A percentile compares a stretch with the other conserved stretches of the same genome.
Evolutionary conservation across 148 eudicot genomes (phyloP).

Genomic region (Mesembryanthemum crystallinum): DNA sequence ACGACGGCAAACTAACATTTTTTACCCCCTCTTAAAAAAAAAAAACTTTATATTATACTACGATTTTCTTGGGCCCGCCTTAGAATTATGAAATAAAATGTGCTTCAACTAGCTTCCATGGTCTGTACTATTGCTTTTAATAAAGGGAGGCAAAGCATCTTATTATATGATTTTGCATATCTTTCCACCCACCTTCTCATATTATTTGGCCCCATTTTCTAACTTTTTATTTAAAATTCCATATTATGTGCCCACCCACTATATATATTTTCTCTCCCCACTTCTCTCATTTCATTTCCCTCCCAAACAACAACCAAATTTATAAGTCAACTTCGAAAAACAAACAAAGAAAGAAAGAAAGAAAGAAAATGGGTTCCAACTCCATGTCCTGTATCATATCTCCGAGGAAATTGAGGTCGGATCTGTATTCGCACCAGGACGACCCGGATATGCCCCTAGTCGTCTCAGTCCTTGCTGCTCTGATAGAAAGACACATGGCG

Average conservation of each 20-base stretch:
- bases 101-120: constrained; percentile 37
- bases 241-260: constrained; percentile 14
- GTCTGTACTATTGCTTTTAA: constrained; percentile 56
- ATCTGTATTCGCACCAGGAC: constrained; percentile 60
- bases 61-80: no score
- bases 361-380: constrained; percentile 21
- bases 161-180: constrained; percentile 41
- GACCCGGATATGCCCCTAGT: constrained; percentile 66
- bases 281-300: constrained; percentile 28
- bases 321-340: neutral
- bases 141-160: constrained; percentile 52
- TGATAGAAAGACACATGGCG: constrained; percentile 69
- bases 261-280: constrained; percentile 19
- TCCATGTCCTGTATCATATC: constrained; percentile 42
- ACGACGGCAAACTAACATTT: neutral
- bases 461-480: constrained; percentile 81
- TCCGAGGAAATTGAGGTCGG: constrained; percentile 72
- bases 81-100: neutral
- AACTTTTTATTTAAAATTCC: constrained; percentile 4
- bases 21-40: constrained; percentile 9
- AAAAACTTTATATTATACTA: constrained; percentile 24
- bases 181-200: constrained; percentile 59
- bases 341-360: neutral
- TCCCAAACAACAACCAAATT: neutral
- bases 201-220: constrained; percentile 15